Evolutionary conservation across 345 rosid genomes (phyloP), one percentile per base, ranked within the genome.

Genomic region (Dovyalis caffra): DNA sequence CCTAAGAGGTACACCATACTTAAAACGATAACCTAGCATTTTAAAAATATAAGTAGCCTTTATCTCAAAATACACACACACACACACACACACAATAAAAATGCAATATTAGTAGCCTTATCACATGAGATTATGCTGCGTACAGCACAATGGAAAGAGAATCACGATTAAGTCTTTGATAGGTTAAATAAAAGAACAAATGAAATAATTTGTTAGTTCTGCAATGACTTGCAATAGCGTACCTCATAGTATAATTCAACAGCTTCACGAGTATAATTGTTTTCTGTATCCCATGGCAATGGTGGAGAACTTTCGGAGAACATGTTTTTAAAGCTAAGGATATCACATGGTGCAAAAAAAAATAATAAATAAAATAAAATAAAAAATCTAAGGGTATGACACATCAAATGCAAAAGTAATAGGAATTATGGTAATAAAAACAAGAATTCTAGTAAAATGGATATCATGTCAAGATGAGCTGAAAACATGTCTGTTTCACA

Each of bases 231-330:
- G 28, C n/a, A 61, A 77, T 35, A 23, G 72, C 77, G 75, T 86
- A 95, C 99, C 95, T 92, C 95, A 62, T 89, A 92, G 85, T 90
- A 91, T 45, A 95, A 76, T 86, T 95, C 95, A 78, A 95, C 77
- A 63, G 86, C 85, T 66, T 89, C 90, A 53, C 91, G 92, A 21
- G 91, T 83, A 77, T 95, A 95, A 43, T 82, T 76, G 33, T 85
- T 88, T 82, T 90, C 82, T 62, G 61, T 76, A 75, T 95, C 99
- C 99, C 97, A 92, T 32, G 90, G 83, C 72, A 94, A 72, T 20
- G 92, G 90, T 4, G 91, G 91, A 68, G 81, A 84, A 82, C 84
- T 80, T 77, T 91, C 97, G 76, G 95, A 90, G 78, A 89, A 92
- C 89, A 95, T 90, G 95, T n/a, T 95, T 75, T 56, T 84, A 79